Percentiles rank a stretch among this genome's conserved stretches.
These are phyloP conservation scores for Termitomyces sp. DNA, from an alignment of 768 basidiomycete species.

Conservation along the genomic window DNA sequence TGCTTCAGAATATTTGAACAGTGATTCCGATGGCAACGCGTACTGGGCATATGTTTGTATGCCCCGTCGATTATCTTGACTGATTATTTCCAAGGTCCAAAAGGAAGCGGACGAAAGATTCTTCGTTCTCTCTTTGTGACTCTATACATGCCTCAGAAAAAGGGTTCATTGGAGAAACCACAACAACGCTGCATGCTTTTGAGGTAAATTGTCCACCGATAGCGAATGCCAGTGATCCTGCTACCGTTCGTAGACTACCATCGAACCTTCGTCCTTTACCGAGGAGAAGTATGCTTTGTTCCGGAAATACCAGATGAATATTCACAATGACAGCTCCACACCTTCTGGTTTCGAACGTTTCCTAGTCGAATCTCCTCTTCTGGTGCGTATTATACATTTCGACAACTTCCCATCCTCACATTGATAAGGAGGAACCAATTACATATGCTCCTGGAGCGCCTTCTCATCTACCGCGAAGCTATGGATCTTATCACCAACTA, in stretches of 20 bases:
- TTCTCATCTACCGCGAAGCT: constrained; percentile 62
- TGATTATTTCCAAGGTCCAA: not conserved
- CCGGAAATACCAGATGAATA: constrained; percentile 68
- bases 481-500: constrained; percentile 92
- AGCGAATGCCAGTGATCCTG: not conserved
- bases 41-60: not conserved
- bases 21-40: constrained; percentile 15
- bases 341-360: constrained; percentile 64
- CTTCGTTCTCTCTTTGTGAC: constrained; percentile 39
- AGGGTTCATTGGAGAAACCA: constrained; percentile 25
- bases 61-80: not conserved
- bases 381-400: constrained; percentile 40
- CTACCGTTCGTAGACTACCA: constrained; percentile 49
- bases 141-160: constrained; percentile 59
- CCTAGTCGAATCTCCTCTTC: constrained; percentile 74
- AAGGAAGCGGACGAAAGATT: constrained; percentile 19
- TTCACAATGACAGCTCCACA: constrained; percentile 70
- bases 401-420: not conserved
- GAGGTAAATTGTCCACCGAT: constrained; percentile 39
- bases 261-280: constrained; percentile 77
- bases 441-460: constrained; percentile 50
- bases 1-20: constrained; percentile 28
- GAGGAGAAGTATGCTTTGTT: constrained; percentile 81
- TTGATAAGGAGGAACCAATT: constrained; percentile 54
- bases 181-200: constrained; percentile 48